Evolutionary conservation across 139 green algal genomes (phyloP).

Genomic region (Volvox reticuliferus): DNA sequence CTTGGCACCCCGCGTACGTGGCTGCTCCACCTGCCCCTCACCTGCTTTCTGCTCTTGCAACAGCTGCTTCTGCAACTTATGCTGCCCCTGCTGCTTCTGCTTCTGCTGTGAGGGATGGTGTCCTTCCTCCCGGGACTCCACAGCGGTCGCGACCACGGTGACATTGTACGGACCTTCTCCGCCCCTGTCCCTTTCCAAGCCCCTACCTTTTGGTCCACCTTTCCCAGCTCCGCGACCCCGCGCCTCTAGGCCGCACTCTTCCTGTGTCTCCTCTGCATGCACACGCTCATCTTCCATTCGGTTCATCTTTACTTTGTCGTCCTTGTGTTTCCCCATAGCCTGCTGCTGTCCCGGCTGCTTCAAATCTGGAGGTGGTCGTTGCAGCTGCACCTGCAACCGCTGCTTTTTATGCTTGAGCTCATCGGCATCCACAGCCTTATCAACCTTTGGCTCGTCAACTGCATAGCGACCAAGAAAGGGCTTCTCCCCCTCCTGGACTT

Average conservation of each 20-base stretch:
- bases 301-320: background rate
- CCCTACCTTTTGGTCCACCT: too few species aligned
- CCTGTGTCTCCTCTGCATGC: background rate
- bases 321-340: background rate
- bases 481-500: background rate
- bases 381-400: slow-evolving; percentile 17
- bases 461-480: too few species aligned
- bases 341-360: background rate
- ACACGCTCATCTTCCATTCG: background rate
- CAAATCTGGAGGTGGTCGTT: background rate
- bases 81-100: background rate
- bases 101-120: background rate
- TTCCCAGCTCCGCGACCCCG: too few species aligned
- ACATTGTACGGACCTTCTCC: background rate
- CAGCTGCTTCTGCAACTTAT: background rate
- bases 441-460: too few species aligned
- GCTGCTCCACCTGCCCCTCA: background rate
- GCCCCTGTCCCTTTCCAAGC: background rate
- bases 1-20: background rate
- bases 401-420: background rate
- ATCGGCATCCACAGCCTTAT: too few species aligned
- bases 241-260: too few species aligned
- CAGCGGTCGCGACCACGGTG: background rate
- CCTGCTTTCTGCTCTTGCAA: background rate
- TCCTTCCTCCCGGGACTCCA: background rate